Evolutionary conservation across 352 stramenopile genomes (phyloP), one percentile per base, ranked within the genome.

Genomic region (Elongisporangium senticosum): DNA sequence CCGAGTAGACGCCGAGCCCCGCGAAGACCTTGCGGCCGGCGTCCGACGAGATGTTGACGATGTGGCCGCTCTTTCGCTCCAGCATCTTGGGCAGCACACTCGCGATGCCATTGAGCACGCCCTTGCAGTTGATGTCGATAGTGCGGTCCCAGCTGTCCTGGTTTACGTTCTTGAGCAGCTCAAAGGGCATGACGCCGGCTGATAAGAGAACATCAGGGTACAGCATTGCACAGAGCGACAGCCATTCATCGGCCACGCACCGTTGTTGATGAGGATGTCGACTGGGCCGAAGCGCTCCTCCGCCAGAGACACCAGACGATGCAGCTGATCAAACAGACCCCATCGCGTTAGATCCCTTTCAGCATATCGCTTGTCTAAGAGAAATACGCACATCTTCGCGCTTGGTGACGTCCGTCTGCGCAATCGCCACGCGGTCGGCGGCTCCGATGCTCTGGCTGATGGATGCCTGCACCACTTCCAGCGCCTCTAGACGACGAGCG

Each of bases 111-210:
- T 97, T 94, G 58, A 97, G 80, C 19, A 86, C 77, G 26, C 90
- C 93, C 64, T 96, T 97, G 76, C 89, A 97, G 71, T 98, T 98
- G 48, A 97, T 90, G 68, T 97, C 91, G 49, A 98, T 89, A 13
- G 84, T 96, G 64, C 69, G 72, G 53, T 97, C 83, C 90, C 93
- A 98, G 63, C 94, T 90, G 70, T 97, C 90, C 71, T 95, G 81
- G 56, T 95, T 84, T 19, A 86, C 72, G 67, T 96, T 95, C 67
- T 93, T 83, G 69, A 98, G 78, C 49, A 93, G 69, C 26, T 94
- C 93, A 62, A 96, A 97, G 48, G 93, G 93, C 93, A 98, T 98
- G 51, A 97, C 86, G 15, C 92, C 92, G 53, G 92, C 89, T 87
- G 22, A 24, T 0, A 14, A 47, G 19, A 24, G 6, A 21, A 49